Base-by-base conservation (phyloP, 192 early-diverging fungal species). In the Funneliformis geosporum region DNA sequence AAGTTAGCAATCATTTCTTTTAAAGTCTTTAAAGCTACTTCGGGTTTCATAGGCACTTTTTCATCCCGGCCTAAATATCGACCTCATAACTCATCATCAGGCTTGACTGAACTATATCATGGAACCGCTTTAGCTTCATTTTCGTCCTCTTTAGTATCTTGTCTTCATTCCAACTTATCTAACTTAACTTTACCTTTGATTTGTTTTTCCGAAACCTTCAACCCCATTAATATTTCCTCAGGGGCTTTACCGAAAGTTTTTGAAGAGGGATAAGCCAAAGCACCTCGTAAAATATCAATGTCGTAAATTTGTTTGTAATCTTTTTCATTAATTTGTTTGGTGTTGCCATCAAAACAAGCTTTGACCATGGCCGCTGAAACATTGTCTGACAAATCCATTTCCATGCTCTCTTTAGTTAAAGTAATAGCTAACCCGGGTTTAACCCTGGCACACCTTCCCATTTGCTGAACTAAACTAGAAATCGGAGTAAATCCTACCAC, bases 1-100 rank as follows among this genome's bases (percentile, higher is more conserved):
- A 72, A 72, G 39, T 72, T 72, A 8, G 39, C 7, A 72, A 72
- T 72, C 70, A 72, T 72, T 42, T 72, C 70, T 72, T 72, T 72
- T 12, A 72, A 25, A 6, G 23, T 16, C 2, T 72, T 72, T 42
- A 16, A 16, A 5, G 70, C 70, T 72, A 4, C 3, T 42, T 72
- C 70, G 4, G 43, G 42, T n/a, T n/a, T 42, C 70, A 72, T 72
- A 2, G 70, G 43, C 2, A 72, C 23, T 40, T 40, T 46, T 3
- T 72, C 70, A 43, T 2, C 44, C n/a, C n/a, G n/a, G 44, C 70
- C 70, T 46, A 72, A 72, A 72, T 46, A 67, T 18, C 65, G 2
- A 67, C 28, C 25, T 67, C 65, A 67, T 67, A 67, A 28, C n/a
- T 67, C 14, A 28, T 38, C 39, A 67, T 14, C 14, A 2, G 65